Base-by-base conservation (phyloP, 768 basidiomycete species). In the Lactarius indigo region DNA sequence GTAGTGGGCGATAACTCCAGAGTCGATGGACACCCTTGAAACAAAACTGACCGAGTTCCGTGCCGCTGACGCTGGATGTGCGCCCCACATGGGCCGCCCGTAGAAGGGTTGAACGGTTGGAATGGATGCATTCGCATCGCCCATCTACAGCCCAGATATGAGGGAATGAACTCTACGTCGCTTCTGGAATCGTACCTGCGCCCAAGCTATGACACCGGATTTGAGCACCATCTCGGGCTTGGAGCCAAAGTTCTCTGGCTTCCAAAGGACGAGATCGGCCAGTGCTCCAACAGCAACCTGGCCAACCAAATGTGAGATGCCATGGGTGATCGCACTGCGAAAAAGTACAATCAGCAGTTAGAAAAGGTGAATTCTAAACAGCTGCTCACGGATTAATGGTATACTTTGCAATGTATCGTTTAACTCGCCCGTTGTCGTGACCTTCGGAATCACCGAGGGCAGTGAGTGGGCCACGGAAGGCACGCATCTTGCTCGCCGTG, bases 211-310 rank as follows among this genome's bases (percentile, higher is more conserved):
- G 8, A 97, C 88, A 28, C 97, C 97, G 10, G 92, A 91, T 76
- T 98, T 99, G 69, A 98, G 81, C 52, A 98, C 89, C 90, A 94
- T 90, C 75, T 96, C 92, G 0, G 97, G 96, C 72, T 92, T 90
- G 2, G 89, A 81, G 2, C 96, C 97, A 76, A 98, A 98, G 74
- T 90, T 88, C 74, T 93, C 90, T 0, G 95, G 94, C 77, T 89
- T 90, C 97, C 97, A 99, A 0, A 98, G 81, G 0, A 98, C 96
- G 52, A 99, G 84, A 75, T 99, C 97, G 0, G 96, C 97, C 56
- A 99, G 83, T 31, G 85, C 89, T 20, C 92, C 94, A 3, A 84
- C 81, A 1, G 87, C 86, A 67, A 99, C 79, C 61, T 94, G 89
- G 1, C 97, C 97, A 41, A 98, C 86, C 35, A 92, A 70, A 74